Evolutionary conservation across 495 filamentous ascomycete genomes (phyloP).

Genomic region (Penicillium flavigenum): DNA sequence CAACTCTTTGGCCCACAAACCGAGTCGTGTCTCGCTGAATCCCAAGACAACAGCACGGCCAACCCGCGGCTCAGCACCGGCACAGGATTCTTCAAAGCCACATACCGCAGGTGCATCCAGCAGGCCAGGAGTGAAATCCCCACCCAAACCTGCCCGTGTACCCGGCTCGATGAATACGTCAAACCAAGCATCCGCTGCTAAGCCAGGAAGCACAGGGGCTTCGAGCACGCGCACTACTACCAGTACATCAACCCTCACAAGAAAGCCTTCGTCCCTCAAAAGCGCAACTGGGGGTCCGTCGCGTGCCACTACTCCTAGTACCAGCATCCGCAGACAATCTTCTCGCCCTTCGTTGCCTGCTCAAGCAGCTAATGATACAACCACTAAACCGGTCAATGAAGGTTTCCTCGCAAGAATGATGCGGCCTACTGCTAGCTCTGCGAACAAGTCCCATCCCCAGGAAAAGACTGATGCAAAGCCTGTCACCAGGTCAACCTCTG

Average conservation of each 20-base stretch:
- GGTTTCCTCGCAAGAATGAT: conserved; percentile 90
- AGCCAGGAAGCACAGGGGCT: conserved; percentile 41
- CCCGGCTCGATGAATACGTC: conserved; percentile 61
- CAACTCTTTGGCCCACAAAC: conserved; percentile 31
- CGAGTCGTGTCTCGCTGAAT: conserved; percentile 37
- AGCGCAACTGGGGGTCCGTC: conserved; percentile 22
- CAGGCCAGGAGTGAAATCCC: conserved; percentile 64
- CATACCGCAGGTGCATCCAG: conserved; percentile 23
- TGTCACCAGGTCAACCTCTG: conserved; percentile 31
- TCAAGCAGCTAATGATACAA: conserved; percentile 34
- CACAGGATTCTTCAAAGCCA: conserved; percentile 32
- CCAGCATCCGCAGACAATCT: conserved; percentile 36
- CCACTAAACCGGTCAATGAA: conserved; percentile 58
- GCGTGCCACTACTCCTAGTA: conserved; percentile 26
- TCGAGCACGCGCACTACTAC: conserved; percentile 48
- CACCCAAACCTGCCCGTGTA: conserved; percentile 61
- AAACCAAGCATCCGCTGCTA: conserved; percentile 61
- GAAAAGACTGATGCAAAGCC: conserved; percentile 61
- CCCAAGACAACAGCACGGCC: conserved; percentile 32
- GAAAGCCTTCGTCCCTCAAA: conserved; percentile 48
- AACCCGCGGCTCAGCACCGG: conserved; percentile 35
- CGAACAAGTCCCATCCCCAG: conserved; percentile 70
- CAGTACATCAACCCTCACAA: conserved; percentile 32
- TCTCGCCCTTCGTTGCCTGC: conserved; percentile 43
- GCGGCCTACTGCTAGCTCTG: conserved; percentile 78